Evolutionary conservation across 768 basidiomycete species (phyloP), one percentile per base, ranked within the genome.

Genomic region (Kondoa subrosea): DNA sequence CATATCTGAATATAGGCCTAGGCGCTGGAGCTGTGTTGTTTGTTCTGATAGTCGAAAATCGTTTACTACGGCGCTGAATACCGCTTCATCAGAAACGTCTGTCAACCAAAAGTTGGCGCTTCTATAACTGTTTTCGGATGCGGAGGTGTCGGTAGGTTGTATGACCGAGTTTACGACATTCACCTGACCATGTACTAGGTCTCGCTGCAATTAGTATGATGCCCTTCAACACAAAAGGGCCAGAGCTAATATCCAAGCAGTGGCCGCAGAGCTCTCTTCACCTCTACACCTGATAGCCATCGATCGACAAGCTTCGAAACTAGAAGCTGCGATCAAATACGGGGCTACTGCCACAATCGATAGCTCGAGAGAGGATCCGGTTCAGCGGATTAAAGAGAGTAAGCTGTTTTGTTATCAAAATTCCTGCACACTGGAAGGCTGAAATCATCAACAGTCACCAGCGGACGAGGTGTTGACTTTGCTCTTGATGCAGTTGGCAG

Each of bases 331-430:
- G n/a, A 32, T 25, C 2, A 66, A 66, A 27, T 66, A 66, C 32
- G 65, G 65, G 1, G 65, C 65, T 1, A 66, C 65, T 57, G 40
- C 50, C 32, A 66, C 65, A 15, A 66, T 66, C 31, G 25, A 66
- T 31, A 27, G n/a, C 4, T 31, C 56, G 2, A 66, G 57, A 21
- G 65, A 66, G 31, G 65, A 66, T 16, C 40, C 57, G 2, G 34
- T 31, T 30, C 27, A 34, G 65, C 31, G 65, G 16, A 25, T 66
- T 56, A 31, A 56, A 30, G 56, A 66, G 56, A 66, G 40, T 50
- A 21, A 50, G 40, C 40, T 21, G 21, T 50, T 50, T 21, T 50
- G 40, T n/a, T n/a, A n/a, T n/a, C n/a, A n/a, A n/a, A n/a, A 50
- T 50, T 21, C 40, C 40, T 8, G 40, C 21, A 50, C 21, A 8